These are phyloP conservation scores for Microsporum canis DNA, from an alignment of 2,329 filamentous ascomycete species.

Conservation along the genomic window DNA sequence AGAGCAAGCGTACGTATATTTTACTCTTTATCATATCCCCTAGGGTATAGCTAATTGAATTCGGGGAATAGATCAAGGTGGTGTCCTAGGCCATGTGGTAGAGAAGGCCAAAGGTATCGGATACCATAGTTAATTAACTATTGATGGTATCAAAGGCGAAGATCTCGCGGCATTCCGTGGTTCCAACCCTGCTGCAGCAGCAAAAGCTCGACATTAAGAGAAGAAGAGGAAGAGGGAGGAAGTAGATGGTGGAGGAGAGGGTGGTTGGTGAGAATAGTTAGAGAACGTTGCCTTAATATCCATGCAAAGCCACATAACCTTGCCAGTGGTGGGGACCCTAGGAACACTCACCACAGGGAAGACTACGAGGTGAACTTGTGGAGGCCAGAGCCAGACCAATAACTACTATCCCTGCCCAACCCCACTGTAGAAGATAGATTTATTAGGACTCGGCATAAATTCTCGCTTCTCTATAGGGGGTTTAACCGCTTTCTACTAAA, in stretches of 20 bases:
- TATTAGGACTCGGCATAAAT: too few relatives aligned
- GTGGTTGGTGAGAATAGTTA: background rate
- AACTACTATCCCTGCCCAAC: too few relatives aligned
- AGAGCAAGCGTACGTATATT: background rate
- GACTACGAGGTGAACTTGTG: too few relatives aligned
- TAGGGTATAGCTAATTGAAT: background rate
- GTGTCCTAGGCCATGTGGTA: background rate
- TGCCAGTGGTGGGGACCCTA: too few relatives aligned
- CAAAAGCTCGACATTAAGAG: background rate
- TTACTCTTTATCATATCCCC: background rate
- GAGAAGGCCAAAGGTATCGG: background rate
- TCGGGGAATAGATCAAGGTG: conserved; percentile 1
- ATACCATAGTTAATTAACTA: background rate
- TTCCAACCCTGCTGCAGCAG: background rate
- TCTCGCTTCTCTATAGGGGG: too few relatives aligned
- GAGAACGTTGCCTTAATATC: too few relatives aligned
- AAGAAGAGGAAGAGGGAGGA: background rate
- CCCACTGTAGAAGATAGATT: too few relatives aligned
- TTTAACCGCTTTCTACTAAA: too few relatives aligned
- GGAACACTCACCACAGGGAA: too few relatives aligned
- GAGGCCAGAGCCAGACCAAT: too few relatives aligned
- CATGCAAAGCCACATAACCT: too few relatives aligned
- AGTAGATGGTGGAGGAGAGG: background rate
- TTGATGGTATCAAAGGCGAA: background rate
- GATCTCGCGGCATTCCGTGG: background rate